Evolutionary conservation across 164 flowering plant genomes (phyloP).

Genomic region (Pachysandra terminalis): DNA sequence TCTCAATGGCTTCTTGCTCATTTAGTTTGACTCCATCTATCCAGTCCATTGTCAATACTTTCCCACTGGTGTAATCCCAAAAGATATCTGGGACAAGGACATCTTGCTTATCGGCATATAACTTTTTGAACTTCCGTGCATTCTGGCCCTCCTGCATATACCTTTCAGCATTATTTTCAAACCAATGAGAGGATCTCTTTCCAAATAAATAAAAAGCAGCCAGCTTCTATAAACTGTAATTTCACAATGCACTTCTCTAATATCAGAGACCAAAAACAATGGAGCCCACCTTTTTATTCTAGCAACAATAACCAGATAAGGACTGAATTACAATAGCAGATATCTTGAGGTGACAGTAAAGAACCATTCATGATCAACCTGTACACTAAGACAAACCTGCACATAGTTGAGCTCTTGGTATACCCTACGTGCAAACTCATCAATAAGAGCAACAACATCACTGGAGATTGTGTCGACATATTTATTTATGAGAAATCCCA

Average conservation of each 20-base stretch:
- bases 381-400: constrained; percentile 55
- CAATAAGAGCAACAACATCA: constrained; percentile 90
- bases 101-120: constrained; percentile 91
- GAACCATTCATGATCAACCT: background rate
- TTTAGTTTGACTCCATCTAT: constrained; percentile 85
- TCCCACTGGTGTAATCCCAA: constrained; percentile 91
- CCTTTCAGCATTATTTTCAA: constrained; percentile 61
- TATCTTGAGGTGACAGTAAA: background rate
- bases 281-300: no score
- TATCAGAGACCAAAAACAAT: background rate
- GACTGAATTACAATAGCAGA: background rate
- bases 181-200: constrained; percentile 22
- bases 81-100: constrained; percentile 90
- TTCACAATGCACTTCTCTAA: background rate
- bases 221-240: background rate
- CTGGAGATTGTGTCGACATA: constrained; percentile 74
- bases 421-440: constrained; percentile 94
- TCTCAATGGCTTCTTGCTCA: constrained; percentile 87
- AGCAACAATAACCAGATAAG: background rate
- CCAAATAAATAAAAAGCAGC: constrained; percentile 6
- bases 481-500: constrained; percentile 75
- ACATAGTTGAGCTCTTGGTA: constrained; percentile 97
- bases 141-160: constrained; percentile 93
- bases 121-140: constrained; percentile 87
- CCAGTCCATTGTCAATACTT: constrained; percentile 99